Evolutionary conservation across 139 green algal species (phyloP).

Genomic region (Cymbomonas tetramitiformis): DNA sequence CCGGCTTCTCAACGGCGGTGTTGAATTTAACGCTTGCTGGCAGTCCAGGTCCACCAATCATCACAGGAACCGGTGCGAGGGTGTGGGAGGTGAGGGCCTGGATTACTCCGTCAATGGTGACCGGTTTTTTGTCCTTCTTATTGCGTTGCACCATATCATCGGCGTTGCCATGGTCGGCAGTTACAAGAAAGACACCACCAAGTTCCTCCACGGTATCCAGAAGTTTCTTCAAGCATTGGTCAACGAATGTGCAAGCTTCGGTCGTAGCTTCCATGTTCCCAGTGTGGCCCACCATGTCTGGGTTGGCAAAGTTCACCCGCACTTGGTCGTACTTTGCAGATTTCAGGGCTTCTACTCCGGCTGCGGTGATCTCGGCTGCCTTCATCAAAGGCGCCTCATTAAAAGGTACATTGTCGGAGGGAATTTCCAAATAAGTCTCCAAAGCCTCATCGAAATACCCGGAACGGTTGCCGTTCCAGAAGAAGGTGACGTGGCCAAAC

Average conservation of each 20-base stretch:
- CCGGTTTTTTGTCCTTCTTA: constrained; percentile 65
- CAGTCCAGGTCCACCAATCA: constrained; percentile 72
- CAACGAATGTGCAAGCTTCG: constrained; percentile 43
- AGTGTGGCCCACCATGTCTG: constrained; percentile 64
- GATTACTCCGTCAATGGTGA: constrained; percentile 43
- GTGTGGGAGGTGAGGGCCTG: constrained; percentile 84
- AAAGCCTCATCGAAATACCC: constrained; percentile 76
- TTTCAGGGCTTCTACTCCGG: constrained; percentile 64
- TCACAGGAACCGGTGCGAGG: constrained; percentile 71
- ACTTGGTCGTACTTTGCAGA: constrained; percentile 39
- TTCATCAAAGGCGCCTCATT: constrained; percentile 88
- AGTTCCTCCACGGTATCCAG: constrained; percentile 37
- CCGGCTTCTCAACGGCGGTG: constrained; percentile 58
- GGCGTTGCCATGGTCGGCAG: constrained; percentile 82
- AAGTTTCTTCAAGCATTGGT: constrained; percentile 55
- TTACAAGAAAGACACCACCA: constrained; percentile 61
- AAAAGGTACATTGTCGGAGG: constrained; percentile 74
- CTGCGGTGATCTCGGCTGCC: constrained; percentile 73
- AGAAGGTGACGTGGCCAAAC: constrained; percentile 88
- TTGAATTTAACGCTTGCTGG: constrained; percentile 46
- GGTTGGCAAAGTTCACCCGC: constrained; percentile 37
- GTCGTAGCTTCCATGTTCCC: constrained; percentile 40
- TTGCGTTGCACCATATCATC: constrained; percentile 91
- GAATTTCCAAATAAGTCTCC: constrained; percentile 87
- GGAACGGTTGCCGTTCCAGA: constrained; percentile 93